Percentiles rank a stretch among this genome's conserved stretches.
phyloP scores from a whole-genome alignment of 1,284 basidiomycete genomes.

The Ustilago crameri region DNA sequence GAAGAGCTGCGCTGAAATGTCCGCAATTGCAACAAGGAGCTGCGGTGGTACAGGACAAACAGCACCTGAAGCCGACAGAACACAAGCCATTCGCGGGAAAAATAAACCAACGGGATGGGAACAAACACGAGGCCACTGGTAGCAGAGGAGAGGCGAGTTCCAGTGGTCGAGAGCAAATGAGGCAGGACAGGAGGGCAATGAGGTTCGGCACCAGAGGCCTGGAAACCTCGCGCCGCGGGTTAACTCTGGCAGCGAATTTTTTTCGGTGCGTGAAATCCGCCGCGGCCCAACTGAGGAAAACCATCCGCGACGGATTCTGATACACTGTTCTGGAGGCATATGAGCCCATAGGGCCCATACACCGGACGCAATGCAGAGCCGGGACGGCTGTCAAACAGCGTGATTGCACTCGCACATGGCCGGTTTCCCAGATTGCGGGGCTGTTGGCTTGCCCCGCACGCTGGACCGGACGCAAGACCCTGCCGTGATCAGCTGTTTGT shows the following conservation, averaged over 20 bases:
- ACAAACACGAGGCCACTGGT: not conserved
- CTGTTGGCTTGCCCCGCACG: conserved; percentile 17
- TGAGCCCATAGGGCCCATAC: conserved; percentile 13
- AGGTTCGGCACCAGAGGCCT: not conserved
- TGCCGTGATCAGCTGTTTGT: conserved; percentile 10
- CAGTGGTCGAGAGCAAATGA: not conserved
- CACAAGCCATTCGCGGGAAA: no score
- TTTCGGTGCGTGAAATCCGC: conserved; percentile 21
- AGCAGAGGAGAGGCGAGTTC: not conserved
- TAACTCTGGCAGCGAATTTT: conserved; percentile 6
- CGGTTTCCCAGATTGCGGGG: conserved; percentile 10
- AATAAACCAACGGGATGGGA: not conserved
- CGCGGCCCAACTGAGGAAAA: conserved; percentile 22
- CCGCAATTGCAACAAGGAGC: not conserved
- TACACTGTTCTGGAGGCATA: conserved; percentile 13
- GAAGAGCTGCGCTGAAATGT: conserved; percentile 6
- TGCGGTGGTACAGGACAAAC: no score
- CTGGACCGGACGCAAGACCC: conserved; percentile 5
- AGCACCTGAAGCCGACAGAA: no score
- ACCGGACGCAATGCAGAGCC: conserved; percentile 14
- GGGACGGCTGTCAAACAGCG: conserved; percentile 7
- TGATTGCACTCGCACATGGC: conserved; percentile 6
- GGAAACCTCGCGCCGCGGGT: conserved; percentile 10
- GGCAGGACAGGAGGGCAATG: not conserved
- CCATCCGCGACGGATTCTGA: conserved; percentile 7